phyloP scores from a whole-genome alignment of 306 rosid genomes.

The Cajanus cajan region DNA sequence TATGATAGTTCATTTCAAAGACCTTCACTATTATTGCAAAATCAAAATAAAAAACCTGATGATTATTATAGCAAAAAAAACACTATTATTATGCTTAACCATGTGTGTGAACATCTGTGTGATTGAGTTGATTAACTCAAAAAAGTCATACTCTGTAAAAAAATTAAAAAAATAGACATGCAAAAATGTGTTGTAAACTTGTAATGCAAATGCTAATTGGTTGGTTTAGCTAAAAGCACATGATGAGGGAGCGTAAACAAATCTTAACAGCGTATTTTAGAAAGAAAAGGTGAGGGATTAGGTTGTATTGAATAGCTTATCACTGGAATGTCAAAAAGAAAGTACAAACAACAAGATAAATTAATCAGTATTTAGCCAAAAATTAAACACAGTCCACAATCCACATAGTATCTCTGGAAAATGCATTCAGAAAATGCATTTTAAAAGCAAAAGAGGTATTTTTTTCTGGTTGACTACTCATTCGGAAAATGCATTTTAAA shows the following conservation, averaged over 20 bases:
- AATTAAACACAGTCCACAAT: constrained; percentile 38
- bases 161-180: no score
- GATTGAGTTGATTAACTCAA: no score
- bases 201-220: no score
- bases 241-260: constrained; percentile 63
- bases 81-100: neutral
- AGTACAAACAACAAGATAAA: constrained; percentile 80
- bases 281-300: constrained; percentile 40
- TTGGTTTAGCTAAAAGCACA: constrained; percentile 44
- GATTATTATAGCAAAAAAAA: neutral
- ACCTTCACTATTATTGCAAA: neutral
- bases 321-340: constrained; percentile 39
- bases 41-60: neutral
- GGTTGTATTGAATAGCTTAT: constrained; percentile 36
- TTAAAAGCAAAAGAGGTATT: no score
- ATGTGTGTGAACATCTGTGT: no score
- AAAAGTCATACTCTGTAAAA: no score
- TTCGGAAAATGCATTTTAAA: no score
- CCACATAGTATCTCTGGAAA: constrained; percentile 53
- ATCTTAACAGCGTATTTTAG: constrained; percentile 40
- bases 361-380: constrained; percentile 50
- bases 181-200: no score
- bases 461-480: no score
- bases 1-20: neutral
- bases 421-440: no score